Conservation (phyloP, 2,329 filamentous ascomycete genomes). For the Rhinocladiella similis region DNA sequence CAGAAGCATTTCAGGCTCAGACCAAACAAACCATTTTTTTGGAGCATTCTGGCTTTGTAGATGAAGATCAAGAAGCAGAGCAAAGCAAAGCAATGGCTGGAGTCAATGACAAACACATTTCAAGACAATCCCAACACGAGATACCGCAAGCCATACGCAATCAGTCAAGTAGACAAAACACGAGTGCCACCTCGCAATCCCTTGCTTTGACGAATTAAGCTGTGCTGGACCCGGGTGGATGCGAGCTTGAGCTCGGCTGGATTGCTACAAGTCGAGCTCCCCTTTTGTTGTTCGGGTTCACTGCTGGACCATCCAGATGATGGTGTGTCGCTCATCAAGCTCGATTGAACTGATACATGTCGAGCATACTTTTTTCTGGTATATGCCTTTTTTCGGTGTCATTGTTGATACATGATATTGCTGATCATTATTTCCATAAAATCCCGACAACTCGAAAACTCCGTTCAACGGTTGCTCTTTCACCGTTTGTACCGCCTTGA, state of each 20-base stretch:
- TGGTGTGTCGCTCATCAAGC: slow-evolving; percentile 14
- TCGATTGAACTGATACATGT: slow-evolving; percentile 9
- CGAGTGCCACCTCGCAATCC: slow-evolving; percentile 3
- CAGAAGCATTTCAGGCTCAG: too few species aligned
- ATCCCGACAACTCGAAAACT: background rate
- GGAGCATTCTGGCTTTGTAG: too few species aligned
- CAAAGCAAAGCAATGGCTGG: background rate
- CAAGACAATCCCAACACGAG: background rate
- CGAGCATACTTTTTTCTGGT: slow-evolving; percentile 15
- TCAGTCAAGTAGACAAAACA: slow-evolving; percentile 1
- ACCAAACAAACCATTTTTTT: too few species aligned
- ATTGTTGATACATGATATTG: slow-evolving; percentile 16
- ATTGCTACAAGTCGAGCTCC: slow-evolving; percentile 27
- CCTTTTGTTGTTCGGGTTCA: slow-evolving; percentile 21
- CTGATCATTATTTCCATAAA: slow-evolving; percentile 3
- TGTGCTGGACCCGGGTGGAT: background rate
- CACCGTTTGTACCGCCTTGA: slow-evolving; percentile 17
- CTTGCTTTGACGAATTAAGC: background rate
- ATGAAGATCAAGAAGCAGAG: background rate
- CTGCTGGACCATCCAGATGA: slow-evolving; percentile 26
- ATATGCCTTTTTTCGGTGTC: slow-evolving; percentile 14
- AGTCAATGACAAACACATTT: background rate
- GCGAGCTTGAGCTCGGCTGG: slow-evolving; percentile 18
- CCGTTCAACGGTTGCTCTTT: slow-evolving; percentile 2
- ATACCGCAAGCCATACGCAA: background rate